Evolutionary conservation across 805 yeast genomes (phyloP), one percentile per base, ranked within the genome.

Genomic region (Lachancea cidri): DNA sequence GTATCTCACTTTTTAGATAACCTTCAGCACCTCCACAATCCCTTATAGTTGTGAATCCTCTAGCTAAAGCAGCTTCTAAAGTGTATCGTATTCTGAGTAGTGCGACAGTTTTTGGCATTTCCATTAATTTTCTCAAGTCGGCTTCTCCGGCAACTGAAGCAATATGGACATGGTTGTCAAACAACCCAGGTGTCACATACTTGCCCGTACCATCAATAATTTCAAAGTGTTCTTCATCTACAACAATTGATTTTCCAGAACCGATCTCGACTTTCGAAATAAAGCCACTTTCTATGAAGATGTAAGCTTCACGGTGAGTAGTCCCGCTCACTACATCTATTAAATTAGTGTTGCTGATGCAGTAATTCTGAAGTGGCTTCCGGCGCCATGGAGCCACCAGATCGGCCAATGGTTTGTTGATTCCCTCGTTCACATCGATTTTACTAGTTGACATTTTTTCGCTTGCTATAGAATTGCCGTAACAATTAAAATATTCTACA

Each of bases 11-110:
- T 22, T 45, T 45, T 5, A 45, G n/a, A 33, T 34, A 45, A 5
- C 45, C 39, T 35, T 45, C 48, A n/a, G 45, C 45, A 22, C 48
- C 48, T 2, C 48, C 48, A 29, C 48, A 45, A 27, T 45, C 48
- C 32, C 48, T 45, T 15, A 45, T 17, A 11, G 48, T 45, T 13
- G 48, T 45, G 32, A 45, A 45, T 14, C 48, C 47, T 31, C 47
- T 19, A 15, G 39, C 37, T 22, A 44, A 33, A 11, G 44, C 27
- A 7, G 44, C 41, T 29, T 45, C 45, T 31, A 45, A 29, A 16
- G 38, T 45, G 35, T 42, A 40, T 25, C 48, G 33, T 17, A 45
- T 32, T 29, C 48, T 42, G 19, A 45, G 24, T 6, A 45, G 31
- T 9, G 43, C 41, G n/a, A 34, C 39, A 5, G 48, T 22, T 17